Conservation (phyloP, 208 protist genomes). For the Crithidia expoeki region DNA sequence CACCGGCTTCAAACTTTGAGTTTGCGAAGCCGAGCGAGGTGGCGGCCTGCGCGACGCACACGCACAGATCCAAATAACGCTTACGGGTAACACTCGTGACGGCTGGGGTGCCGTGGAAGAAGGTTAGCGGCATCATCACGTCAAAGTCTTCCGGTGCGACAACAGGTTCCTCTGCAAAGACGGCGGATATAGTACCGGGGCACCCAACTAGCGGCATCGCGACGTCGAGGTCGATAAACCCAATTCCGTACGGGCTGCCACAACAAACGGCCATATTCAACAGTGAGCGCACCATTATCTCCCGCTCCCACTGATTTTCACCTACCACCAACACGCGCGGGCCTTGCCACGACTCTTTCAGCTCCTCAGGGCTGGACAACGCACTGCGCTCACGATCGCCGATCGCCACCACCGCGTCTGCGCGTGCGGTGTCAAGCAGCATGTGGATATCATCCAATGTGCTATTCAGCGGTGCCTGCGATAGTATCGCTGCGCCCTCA, state of each 20-base stretch:
- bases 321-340: slow-evolving; percentile 82
- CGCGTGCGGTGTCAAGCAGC: slow-evolving; percentile 52
- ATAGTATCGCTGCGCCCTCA: slow-evolving; percentile 40
- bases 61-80: slow-evolving; percentile 84
- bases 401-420: slow-evolving; percentile 44
- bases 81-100: slow-evolving; percentile 60
- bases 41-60: slow-evolving; percentile 50
- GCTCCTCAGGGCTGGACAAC: slow-evolving; percentile 19
- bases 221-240: slow-evolving; percentile 77
- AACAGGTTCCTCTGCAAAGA: slow-evolving; percentile 65
- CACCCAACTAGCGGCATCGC: slow-evolving; percentile 73
- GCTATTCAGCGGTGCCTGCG: slow-evolving; percentile 27
- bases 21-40: slow-evolving; percentile 54
- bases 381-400: slow-evolving; percentile 9
- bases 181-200: slow-evolving; percentile 70
- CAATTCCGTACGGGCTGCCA: slow-evolving; percentile 43
- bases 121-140: slow-evolving; percentile 72
- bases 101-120: slow-evolving; percentile 74
- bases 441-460: slow-evolving; percentile 59
- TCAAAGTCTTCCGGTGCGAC: slow-evolving; percentile 75
- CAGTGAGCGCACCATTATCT: slow-evolving; percentile 54
- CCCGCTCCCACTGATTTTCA: slow-evolving; percentile 73
- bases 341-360: slow-evolving; percentile 36
- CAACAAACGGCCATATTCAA: slow-evolving; percentile 66
- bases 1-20: slow-evolving; percentile 59